Evolutionary conservation across 306 rosid genomes (phyloP), one percentile per base, ranked within the genome.

Genomic region (Acmispon strigosus): DNA sequence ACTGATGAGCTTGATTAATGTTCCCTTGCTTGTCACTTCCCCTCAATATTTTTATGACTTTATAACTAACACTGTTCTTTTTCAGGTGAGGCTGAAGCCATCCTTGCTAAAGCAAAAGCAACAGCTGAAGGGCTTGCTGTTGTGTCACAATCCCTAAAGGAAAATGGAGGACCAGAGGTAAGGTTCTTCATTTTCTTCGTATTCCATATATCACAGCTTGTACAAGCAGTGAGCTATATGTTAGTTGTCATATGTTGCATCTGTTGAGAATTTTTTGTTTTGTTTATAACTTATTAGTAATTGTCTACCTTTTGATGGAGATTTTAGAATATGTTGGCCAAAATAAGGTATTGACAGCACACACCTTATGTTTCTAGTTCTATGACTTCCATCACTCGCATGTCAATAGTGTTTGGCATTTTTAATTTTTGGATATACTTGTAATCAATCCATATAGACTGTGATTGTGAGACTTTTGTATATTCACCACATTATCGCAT

Each of bases 51-150:
- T 76, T 55, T 20, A 43, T 24, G 53, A 47, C 63, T 64, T 50
- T 76, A 45, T 70, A 67, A 73, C 43, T 24, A 48, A 18, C 57
- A 18, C 8, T 41, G 11, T 70, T 60, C 66, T 70, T 77, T 57
- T 62, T 54, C 86, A 94, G 99, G 99, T 76, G 99, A 94, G 83
- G 98, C 98, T 18, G 92, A 92, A 74, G 96, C 98, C 53, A 90
- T 92, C 82, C 88, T 94, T 65, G 95, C 97, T 24, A 94, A 70
- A 83, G 95, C 99, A 24, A 86, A 61, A 84, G 99, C 99, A 57
- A 89, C 99, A 70, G 89, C 97, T 43, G 87, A 89, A 70, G 99
- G 96, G 53, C 83, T 94, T 43, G 66, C 86, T 69, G 63, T 61
- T 52, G 95, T 91, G 45, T 94, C 99, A 39, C 78, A 76, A 78